Percentiles rank a stretch among this genome's conserved stretches.
These are phyloP conservation scores for Talaromyces marneffei DNA, from an alignment of 2,329 filamentous ascomycete genomes.

Conservation along the genomic window DNA sequence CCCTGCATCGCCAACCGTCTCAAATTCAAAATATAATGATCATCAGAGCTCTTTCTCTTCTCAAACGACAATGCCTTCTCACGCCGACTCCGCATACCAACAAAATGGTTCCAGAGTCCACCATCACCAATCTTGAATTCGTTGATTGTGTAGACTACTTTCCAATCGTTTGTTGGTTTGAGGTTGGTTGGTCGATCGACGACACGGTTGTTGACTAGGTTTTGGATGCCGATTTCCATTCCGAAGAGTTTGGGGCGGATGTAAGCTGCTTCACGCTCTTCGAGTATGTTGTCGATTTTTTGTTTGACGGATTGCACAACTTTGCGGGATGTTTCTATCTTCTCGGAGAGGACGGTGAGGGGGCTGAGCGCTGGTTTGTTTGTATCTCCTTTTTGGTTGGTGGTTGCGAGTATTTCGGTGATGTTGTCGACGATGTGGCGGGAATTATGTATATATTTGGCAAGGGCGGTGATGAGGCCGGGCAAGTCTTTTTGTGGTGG, in stretches of 20 bases:
- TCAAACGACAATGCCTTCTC: slow-evolving; percentile 36
- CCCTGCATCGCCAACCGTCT: slow-evolving; percentile 50
- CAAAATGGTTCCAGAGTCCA: slow-evolving; percentile 49
- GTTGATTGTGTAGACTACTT: slow-evolving; percentile 69
- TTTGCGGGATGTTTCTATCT: background rate
- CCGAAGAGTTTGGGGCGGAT: slow-evolving; percentile 48
- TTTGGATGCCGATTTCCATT: slow-evolving; percentile 66
- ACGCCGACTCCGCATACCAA: slow-evolving; percentile 52
- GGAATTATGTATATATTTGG: background rate
- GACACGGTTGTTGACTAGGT: slow-evolving; percentile 61
- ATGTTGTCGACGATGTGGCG: background rate
- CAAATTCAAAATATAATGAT: slow-evolving; percentile 33
- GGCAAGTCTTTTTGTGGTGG: background rate
- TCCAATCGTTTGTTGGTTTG: slow-evolving; percentile 52
- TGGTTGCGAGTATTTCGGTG: background rate
- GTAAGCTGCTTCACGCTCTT: background rate
- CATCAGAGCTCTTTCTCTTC: slow-evolving; percentile 41
- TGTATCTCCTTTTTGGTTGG: background rate
- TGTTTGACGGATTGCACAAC: background rate
- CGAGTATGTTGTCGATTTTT: background rate
- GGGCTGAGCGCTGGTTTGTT: slow-evolving; percentile 3
- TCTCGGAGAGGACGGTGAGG: background rate
- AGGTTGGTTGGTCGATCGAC: slow-evolving; percentile 57
- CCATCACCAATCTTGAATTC: slow-evolving; percentile 48
- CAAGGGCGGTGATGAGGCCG: background rate